Conservation (phyloP, 805 yeast species). For the Kodamaea kaohsiungensis region DNA sequence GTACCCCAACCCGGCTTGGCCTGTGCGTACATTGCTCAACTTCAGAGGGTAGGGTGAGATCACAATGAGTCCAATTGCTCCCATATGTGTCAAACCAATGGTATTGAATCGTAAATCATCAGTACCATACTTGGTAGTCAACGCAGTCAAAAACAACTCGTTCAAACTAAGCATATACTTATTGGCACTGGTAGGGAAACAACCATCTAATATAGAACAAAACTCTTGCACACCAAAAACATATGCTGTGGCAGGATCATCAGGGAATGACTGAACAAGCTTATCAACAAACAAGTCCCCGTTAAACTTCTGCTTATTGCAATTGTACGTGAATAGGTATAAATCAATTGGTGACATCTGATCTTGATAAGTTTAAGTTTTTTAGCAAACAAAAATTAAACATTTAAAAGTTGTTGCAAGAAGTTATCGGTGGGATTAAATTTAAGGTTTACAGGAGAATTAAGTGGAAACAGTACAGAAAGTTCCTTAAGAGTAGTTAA, state of each 20-base stretch:
- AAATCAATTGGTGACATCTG: slow-evolving; percentile 16
- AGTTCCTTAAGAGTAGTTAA: neutral
- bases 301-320: slow-evolving; percentile 49
- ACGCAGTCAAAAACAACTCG: slow-evolving; percentile 31
- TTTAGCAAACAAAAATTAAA: neutral
- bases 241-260: slow-evolving; percentile 44
- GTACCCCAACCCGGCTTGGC: slow-evolving; percentile 54
- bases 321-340: slow-evolving; percentile 53
- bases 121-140: slow-evolving; percentile 36
- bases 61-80: slow-evolving; percentile 58
- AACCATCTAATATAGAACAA: slow-evolving; percentile 55
- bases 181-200: slow-evolving; percentile 40
- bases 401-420: neutral
- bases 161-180: slow-evolving; percentile 37
- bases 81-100: slow-evolving; percentile 47
- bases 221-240: slow-evolving; percentile 72
- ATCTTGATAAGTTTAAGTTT: neutral
- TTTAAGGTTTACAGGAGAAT: neutral
- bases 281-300: slow-evolving; percentile 30
- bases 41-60: slow-evolving; percentile 45
- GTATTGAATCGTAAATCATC: slow-evolving; percentile 38
- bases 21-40: slow-evolving; percentile 25
- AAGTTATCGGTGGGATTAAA: no score
- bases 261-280: slow-evolving; percentile 27
- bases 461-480: neutral